A percentile compares a stretch with the other conserved stretches of the same genome.
These are phyloP conservation scores for Pseudogymnoascus sp. DNA, from an alignment of 2,329 filamentous ascomycete species.

Conservation along the genomic window DNA sequence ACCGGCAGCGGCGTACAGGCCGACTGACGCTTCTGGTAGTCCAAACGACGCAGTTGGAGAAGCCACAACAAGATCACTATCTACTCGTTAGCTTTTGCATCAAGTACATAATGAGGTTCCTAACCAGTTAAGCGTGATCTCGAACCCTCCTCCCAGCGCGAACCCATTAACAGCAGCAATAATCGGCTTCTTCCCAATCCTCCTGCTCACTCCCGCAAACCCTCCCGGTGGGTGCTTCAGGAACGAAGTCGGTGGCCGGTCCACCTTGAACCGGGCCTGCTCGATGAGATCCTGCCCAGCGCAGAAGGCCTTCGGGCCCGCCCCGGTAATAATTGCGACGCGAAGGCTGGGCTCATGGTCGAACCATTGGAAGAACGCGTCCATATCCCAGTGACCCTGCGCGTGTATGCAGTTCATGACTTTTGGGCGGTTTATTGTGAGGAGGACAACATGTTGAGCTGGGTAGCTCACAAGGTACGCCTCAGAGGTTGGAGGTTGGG, in stretches of 20 bases:
- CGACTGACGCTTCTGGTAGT: conserved; percentile 61
- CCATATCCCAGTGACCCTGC: conserved; percentile 31
- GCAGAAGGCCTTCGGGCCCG: conserved; percentile 54
- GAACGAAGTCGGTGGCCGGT: conserved; percentile 20
- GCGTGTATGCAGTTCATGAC: conserved; percentile 39
- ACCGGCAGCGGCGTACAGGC: conserved; percentile 63
- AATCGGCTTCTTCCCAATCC: conserved; percentile 63
- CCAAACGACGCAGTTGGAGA: conserved; percentile 51
- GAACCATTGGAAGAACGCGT: conserved; percentile 48
- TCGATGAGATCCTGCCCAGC: conserved; percentile 56
- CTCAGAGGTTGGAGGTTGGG: conserved; percentile 14
- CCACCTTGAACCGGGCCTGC: conserved; percentile 12
- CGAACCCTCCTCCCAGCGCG: conserved; percentile 67
- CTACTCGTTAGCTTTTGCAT: conserved; percentile 44
- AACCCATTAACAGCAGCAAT: conserved; percentile 72
- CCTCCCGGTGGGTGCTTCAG: conserved; percentile 33
- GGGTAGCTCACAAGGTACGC: conserved; percentile 35
- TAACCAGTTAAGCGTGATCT: conserved; percentile 39
- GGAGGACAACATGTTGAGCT: conserved; percentile 44
- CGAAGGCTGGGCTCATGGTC: conserved; percentile 50
- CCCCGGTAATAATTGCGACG: conserved; percentile 56
- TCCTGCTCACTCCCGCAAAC: conserved; percentile 58
- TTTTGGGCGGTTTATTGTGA: conserved; percentile 48
- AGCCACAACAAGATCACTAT: conserved; percentile 64
- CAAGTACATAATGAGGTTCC: not conserved